phyloP scores from a whole-genome alignment of 2,329 filamentous ascomycete species.

The Fusarium siculi region DNA sequence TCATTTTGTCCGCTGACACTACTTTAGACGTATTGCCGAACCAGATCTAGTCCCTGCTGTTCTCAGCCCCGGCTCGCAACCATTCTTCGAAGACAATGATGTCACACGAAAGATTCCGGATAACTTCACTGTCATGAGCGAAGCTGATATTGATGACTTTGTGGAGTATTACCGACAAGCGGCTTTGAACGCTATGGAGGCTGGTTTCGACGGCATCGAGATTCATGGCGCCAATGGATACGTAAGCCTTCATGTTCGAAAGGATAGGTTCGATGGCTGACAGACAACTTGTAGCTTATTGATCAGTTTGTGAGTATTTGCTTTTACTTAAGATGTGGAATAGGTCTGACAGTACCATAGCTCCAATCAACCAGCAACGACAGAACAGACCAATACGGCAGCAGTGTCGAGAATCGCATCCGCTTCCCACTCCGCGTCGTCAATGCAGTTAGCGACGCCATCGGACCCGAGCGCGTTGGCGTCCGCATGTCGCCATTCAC shows the following conservation, averaged over 20 bases:
- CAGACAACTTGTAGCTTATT: conserved; percentile 45
- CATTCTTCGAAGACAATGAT: neutral
- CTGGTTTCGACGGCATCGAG: conserved; percentile 72
- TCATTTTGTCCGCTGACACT: neutral
- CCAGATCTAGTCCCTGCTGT: conserved; percentile 23
- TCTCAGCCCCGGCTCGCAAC: conserved; percentile 22
- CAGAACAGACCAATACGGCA: conserved; percentile 63
- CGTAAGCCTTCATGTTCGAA: conserved; percentile 44
- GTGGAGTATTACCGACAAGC: conserved; percentile 68
- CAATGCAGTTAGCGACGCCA: conserved; percentile 52
- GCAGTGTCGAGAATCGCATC: conserved; percentile 62
- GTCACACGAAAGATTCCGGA: neutral
- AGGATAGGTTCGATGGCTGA: rapidly evolving
- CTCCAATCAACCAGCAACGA: conserved; percentile 58
- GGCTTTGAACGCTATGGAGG: conserved; percentile 65
- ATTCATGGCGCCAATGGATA: conserved; percentile 68
- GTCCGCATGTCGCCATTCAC: conserved; percentile 71
- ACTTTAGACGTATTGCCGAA: conserved; percentile 19
- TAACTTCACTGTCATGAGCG: conserved; percentile 63
- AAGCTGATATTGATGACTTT: conserved; percentile 70
- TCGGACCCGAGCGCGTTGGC: conserved; percentile 63
- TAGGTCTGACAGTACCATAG: neutral
- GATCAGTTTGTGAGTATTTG: conserved; percentile 63
- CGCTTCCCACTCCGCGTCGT: conserved; percentile 62
- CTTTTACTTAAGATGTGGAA: rapidly evolving